phyloP scores from a whole-genome alignment of 2,329 filamentous ascomycete genomes.

The Cordyceps fumosorosea region DNA sequence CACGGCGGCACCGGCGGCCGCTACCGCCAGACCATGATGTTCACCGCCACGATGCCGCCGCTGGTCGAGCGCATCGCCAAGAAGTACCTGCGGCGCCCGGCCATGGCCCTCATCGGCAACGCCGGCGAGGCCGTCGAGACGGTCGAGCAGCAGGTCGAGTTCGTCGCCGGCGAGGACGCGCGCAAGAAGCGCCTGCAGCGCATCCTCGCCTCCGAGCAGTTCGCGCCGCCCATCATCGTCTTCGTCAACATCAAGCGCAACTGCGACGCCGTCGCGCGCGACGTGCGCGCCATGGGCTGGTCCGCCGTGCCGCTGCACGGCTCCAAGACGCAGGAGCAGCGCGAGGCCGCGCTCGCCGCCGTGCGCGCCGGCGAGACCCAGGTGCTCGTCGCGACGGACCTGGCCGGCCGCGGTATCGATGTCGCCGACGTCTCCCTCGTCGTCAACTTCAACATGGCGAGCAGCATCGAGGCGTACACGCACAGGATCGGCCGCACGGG shows the following conservation, averaged over 20 bases:
- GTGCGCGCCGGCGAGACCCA: slow-evolving; percentile 74
- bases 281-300: slow-evolving; percentile 93
- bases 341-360: slow-evolving; percentile 84
- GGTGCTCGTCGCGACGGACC: slow-evolving; percentile 89
- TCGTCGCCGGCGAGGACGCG: slow-evolving; percentile 85
- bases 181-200: slow-evolving; percentile 93
- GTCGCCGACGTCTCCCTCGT: slow-evolving; percentile 90
- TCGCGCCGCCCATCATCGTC: slow-evolving; percentile 87
- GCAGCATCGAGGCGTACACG: slow-evolving; percentile 87
- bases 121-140: slow-evolving; percentile 94
- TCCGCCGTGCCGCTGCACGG: slow-evolving; percentile 86
- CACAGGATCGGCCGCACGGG: slow-evolving; percentile 95
- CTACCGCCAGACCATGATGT: slow-evolving; percentile 99
- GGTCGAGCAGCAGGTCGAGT: slow-evolving; percentile 94
- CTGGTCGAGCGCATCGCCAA: slow-evolving; percentile 93
- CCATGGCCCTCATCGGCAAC: slow-evolving; percentile 91
- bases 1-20: slow-evolving; percentile 40
- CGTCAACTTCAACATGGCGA: slow-evolving; percentile 98
- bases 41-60: slow-evolving; percentile 95
- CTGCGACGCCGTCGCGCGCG: slow-evolving; percentile 88
- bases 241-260: slow-evolving; percentile 99
- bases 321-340: slow-evolving; percentile 94
- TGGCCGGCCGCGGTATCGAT: slow-evolving; percentile 96
- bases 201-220: slow-evolving; percentile 75
- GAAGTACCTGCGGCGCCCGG: slow-evolving; percentile 88